Evolutionary conservation across 768 basidiomycete species (phyloP).

Genomic region (Suillus sp.): DNA sequence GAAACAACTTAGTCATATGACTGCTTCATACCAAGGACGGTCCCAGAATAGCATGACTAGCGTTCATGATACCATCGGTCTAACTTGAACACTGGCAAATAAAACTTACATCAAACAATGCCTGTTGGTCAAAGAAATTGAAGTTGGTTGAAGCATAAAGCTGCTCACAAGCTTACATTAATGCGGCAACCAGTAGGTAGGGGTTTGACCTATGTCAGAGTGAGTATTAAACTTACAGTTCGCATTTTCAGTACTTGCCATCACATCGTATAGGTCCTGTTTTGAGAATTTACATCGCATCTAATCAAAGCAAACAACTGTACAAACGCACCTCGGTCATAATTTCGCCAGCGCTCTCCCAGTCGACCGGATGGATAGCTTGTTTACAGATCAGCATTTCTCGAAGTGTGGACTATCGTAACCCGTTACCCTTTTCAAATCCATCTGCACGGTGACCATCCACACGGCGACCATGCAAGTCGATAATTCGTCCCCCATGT

Average conservation of each 20-base stretch:
- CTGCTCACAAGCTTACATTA: neutral
- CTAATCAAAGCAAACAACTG: neutral
- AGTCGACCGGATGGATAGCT: constrained; percentile 7
- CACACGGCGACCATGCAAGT: neutral
- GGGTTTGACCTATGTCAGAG: constrained; percentile 4
- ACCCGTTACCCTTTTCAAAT: constrained; percentile 3
- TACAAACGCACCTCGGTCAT: constrained; percentile 1
- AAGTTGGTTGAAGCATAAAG: constrained; percentile 1
- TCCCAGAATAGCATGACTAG: constrained; percentile 14
- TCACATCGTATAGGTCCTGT: neutral
- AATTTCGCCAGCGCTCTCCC: constrained; percentile 4
- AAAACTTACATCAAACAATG: constrained; percentile 15
- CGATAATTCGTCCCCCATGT: constrained; percentile 7
- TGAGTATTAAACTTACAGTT: neutral
- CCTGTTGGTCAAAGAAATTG: neutral
- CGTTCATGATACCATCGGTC: neutral
- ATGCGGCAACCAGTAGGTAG: neutral
- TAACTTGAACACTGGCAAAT: constrained; percentile 3
- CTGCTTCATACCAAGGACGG: constrained; percentile 1
- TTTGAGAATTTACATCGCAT: neutral
- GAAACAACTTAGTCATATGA: neutral
- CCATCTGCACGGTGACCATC: constrained; percentile 1
- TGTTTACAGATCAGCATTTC: neutral
- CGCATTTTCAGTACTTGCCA: neutral
- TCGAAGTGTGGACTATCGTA: neutral